phyloP scores from a whole-genome alignment of 148 eudicot genomes.

The Hydrangea macrophylla region DNA sequence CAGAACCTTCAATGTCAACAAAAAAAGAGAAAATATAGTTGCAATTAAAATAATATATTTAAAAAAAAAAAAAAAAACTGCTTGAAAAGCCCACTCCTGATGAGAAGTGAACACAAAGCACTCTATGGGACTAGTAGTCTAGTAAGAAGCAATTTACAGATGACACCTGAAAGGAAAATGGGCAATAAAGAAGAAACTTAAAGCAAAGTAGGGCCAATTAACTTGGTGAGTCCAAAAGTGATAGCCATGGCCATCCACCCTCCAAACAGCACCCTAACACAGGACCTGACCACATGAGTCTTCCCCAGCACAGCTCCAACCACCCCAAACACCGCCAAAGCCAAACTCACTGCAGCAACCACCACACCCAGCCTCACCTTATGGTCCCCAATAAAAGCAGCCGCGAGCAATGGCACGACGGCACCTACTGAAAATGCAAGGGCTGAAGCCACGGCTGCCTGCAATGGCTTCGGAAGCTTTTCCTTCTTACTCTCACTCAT shows the following conservation, averaged over 20 bases:
- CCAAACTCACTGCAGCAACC: slow-evolving; percentile 13
- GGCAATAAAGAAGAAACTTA: neutral
- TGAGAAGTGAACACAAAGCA: too few relatives aligned
- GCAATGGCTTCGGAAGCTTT: slow-evolving; percentile 7
- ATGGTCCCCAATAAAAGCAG: slow-evolving; percentile 13
- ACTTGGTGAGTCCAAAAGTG: slow-evolving; percentile 21
- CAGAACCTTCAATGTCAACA: too few relatives aligned
- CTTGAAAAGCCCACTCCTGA: too few relatives aligned
- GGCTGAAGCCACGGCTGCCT: slow-evolving; percentile 25
- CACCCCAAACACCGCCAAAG: slow-evolving; percentile 16
- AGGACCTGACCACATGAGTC: slow-evolving; percentile 2
- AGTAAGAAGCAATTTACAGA: too few relatives aligned
- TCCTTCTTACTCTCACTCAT: neutral
- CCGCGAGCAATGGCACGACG: slow-evolving; percentile 21
- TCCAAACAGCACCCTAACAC: slow-evolving; percentile 13
- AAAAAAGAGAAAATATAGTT: too few relatives aligned
- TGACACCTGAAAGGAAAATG: neutral
- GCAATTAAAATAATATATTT: too few relatives aligned
- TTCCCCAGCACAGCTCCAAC: slow-evolving; percentile 14
- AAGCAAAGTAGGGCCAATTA: neutral
- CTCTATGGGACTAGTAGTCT: too few relatives aligned
- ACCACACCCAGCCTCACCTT: slow-evolving; percentile 14
- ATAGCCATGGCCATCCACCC: too few relatives aligned
- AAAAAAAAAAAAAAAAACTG: too few relatives aligned
- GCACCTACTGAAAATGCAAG: slow-evolving; percentile 21